Percentiles rank a stretch among this genome's conserved stretches.
Evolutionary conservation across 768 basidiomycete genomes (phyloP).

Genomic region (Psilocybe cubensis): DNA sequence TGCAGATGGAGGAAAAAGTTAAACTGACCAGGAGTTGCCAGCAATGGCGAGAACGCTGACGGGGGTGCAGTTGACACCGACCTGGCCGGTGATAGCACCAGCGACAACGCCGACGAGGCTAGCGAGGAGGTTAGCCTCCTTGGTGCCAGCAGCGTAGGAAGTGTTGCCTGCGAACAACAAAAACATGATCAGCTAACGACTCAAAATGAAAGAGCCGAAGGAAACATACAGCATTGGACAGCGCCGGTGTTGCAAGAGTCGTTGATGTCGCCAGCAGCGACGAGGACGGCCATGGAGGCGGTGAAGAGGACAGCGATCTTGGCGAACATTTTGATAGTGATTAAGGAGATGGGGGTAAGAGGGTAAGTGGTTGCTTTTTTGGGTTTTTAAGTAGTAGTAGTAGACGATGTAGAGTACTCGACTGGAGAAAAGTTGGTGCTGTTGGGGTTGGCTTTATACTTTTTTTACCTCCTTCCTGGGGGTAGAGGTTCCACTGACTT

Average conservation of each 20-base stretch:
- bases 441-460: neutral
- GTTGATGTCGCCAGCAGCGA: neutral
- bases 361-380: too few relatives aligned
- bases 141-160: neutral
- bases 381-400: neutral
- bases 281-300: slow-evolving; percentile 2
- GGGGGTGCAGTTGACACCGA: slow-evolving; percentile 29
- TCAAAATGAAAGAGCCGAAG: neutral
- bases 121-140: slow-evolving; percentile 1
- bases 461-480: neutral
- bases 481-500: too few relatives aligned
- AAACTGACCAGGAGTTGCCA: slow-evolving; percentile 21
- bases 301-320: neutral
- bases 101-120: slow-evolving; percentile 21
- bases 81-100: slow-evolving; percentile 18
- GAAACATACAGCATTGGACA: slow-evolving; percentile 28
- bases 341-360: neutral
- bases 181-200: neutral
- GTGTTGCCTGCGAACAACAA: slow-evolving; percentile 20
- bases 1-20: neutral
- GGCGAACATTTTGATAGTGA: neutral
- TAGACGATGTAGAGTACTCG: slow-evolving; percentile 1
- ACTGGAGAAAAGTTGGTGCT: neutral
- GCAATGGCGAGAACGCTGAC: slow-evolving; percentile 22
- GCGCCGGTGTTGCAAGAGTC: slow-evolving; percentile 22